These are phyloP conservation scores for Massarina eburnea DNA, from an alignment of 2,329 filamentous ascomycete genomes.

Conservation along the genomic window DNA sequence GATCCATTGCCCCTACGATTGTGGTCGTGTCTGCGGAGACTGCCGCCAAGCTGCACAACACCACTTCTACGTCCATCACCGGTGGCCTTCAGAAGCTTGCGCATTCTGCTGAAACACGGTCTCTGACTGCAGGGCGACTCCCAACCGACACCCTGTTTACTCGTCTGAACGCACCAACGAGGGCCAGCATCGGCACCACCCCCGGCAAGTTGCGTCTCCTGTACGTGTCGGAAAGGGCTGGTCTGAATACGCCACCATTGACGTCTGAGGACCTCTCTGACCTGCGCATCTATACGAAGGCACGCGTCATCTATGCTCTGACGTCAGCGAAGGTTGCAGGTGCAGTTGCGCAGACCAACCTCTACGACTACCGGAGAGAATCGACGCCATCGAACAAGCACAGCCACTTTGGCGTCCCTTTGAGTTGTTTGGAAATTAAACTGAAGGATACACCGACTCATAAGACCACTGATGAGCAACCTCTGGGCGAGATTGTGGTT, in stretches of 20 bases:
- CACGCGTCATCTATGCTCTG: constrained; percentile 82
- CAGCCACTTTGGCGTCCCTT: constrained; percentile 78
- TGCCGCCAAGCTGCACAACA: constrained; percentile 66
- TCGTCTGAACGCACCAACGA: constrained; percentile 60
- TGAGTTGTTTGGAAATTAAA: constrained; percentile 78
- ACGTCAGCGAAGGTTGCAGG: constrained; percentile 83
- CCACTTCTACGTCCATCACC: constrained; percentile 61
- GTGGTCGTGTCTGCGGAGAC: constrained; percentile 76
- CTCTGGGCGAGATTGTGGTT: constrained; percentile 63
- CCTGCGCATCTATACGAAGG: constrained; percentile 76
- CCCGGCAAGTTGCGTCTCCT: constrained; percentile 79
- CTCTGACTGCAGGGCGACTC: constrained; percentile 73
- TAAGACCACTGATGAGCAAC: constrained; percentile 63
- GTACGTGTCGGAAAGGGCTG: constrained; percentile 74
- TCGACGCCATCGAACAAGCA: constrained; percentile 42
- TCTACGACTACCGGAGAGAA: constrained; percentile 78
- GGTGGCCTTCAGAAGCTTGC: constrained; percentile 67
- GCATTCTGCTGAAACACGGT: constrained; percentile 71
- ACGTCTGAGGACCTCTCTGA: constrained; percentile 74
- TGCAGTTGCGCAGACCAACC: constrained; percentile 80
- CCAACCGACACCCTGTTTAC: constrained; percentile 66
- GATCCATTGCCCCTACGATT: constrained; percentile 77
- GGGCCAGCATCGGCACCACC: constrained; percentile 61
- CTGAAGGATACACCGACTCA: constrained; percentile 63
- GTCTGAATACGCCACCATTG: constrained; percentile 62